Conservation (phyloP, 2,329 filamentous ascomycete species). For the Diaporthe helianthi region DNA sequence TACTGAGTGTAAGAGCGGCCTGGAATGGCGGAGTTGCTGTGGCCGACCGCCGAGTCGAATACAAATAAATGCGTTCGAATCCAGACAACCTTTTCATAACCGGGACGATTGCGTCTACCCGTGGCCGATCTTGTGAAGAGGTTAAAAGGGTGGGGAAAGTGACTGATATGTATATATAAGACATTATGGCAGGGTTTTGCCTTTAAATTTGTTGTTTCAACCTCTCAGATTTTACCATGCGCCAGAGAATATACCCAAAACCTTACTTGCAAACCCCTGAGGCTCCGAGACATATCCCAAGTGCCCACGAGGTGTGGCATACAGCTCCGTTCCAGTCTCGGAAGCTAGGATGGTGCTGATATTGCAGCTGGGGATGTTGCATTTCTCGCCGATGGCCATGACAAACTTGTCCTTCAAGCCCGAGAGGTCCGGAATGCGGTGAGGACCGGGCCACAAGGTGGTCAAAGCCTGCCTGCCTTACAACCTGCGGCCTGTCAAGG, state of each 20-base stretch:
- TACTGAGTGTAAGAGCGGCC: background rate
- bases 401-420: background rate
- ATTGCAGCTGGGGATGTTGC: constrained; percentile 4
- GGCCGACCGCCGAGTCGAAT: too few relatives aligned
- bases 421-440: background rate
- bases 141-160: too few relatives aligned
- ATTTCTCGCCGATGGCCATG: background rate
- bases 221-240: background rate
- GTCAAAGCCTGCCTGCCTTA: too few relatives aligned
- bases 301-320: background rate
- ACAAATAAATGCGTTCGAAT: too few relatives aligned
- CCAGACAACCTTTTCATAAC: too few relatives aligned
- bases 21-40: background rate
- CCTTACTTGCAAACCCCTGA: background rate
- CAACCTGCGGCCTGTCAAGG: too few relatives aligned
- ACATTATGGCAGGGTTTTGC: too few relatives aligned
- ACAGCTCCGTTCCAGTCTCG: background rate
- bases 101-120: background rate
- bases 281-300: constrained; percentile 1
- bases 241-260: background rate
- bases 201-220: background rate
- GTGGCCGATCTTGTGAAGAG: too few relatives aligned
- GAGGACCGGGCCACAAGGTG: too few relatives aligned
- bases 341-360: background rate
- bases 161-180: too few relatives aligned